Evolutionary conservation across 306 rosid species (phyloP), one percentile per base, ranked within the genome.

Genomic region (Vigna angularis): DNA sequence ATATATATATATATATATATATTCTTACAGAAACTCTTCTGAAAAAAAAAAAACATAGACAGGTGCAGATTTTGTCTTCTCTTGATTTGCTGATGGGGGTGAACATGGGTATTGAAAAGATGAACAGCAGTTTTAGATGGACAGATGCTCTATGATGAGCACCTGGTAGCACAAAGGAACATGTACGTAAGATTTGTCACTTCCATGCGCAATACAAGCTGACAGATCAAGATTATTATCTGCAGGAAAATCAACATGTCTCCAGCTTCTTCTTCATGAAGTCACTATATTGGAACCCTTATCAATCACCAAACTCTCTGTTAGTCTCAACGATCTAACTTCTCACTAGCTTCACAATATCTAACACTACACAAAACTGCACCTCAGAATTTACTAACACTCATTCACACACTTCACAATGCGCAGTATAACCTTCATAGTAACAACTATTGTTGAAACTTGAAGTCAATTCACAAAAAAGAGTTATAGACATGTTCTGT

Each of bases 141-240:
- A 61, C 44, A 32, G 15, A 30, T 30, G 44, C 42, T 30, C 22
- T 61, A 61, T 61, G 14, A 28, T 0, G 42, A 59, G 4, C 65
- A 58, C 9, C 66, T 59, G 11, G 15, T 14, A 13, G 40, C 66
- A 28, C 13, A 55, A 55, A 59, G 2, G 15, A 59, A 34, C 66
- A 30, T 61, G 67, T 61, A 61, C 44, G 44, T 30, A 61, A 61
- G 66, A 61, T 61, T 32, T 61, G 67, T 61, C 67, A 61, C 16
- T 61, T 26, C 67, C 44, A 61, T 61, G n/a, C 18, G 44, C 67
- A 61, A 61, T 15, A 30, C 32, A 61, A 61, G 18, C 67, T 61
- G 67, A 61, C 66, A 61, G 44, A 61, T 61, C 5, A 61, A 61
- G 18, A 61, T 61, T 32, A 61, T 30, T 32, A 61, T 15, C 67